Evolutionary conservation across 805 yeast genomes (phyloP), one percentile per base, ranked within the genome.

Genomic region (Tetrapisispora nanseiensis): DNA sequence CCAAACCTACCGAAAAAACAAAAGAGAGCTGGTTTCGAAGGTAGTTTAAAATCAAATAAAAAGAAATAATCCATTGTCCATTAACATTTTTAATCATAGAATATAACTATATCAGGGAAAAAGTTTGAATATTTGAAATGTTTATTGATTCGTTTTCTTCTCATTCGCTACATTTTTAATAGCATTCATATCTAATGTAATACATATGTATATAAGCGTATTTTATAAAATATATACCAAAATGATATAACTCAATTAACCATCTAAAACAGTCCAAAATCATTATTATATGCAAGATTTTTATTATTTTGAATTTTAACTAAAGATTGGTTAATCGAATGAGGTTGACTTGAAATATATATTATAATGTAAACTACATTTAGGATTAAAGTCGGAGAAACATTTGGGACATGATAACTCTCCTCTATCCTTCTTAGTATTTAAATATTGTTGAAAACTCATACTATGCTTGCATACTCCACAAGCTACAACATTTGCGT

Each of bases 1-100:
- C 74, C 76, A 47, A 69, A 58, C 50, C 33, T 38, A 37, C 38
- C 34, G 31, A 37, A 42, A 28, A 33, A 38, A 34, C 51, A 50
- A 21, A 57, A 59, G 56, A 68, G 92, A 61, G 95, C 96, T n/a
- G 97, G 97, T 1, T 87, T 87, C 60, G 96, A 87, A 68, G 96
- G 97, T 20, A 68, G 74, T 26, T 44, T 59, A 42, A 64, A 63
- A 35, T 59, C 66, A 28, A 60, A 57, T 29, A 59, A 56, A 42
- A 55, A 54, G 16, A 33, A 39, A 19, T 39, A 39, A 24, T 20
- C 4, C 18, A 9, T 22, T 18, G 3, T 16, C 16, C 30, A 13
- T 22, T 21, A 22, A 33, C 8, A n/a, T n/a, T n/a, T n/a, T n/a
- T n/a, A n/a, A n/a, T n/a, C n/a, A n/a, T n/a, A n/a, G n/a, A n/a